Conservation (phyloP, 805 yeast species). For the Nadsonia fulvescens region DNA sequence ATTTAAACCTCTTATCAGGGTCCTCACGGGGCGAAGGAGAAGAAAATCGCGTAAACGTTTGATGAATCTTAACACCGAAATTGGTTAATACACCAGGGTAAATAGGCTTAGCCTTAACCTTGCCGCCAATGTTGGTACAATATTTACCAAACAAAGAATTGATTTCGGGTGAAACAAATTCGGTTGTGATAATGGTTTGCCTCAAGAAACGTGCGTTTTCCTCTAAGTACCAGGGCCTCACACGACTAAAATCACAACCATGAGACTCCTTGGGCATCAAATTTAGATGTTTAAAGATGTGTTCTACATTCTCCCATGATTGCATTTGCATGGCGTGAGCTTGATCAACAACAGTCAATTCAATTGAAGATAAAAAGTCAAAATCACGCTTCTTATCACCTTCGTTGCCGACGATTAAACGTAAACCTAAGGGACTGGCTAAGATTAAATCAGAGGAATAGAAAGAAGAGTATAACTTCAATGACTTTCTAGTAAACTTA, state of each 20-base stretch:
- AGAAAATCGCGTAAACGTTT: conserved; percentile 49
- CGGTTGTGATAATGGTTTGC: conserved; percentile 65
- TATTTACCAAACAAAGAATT: conserved; percentile 33
- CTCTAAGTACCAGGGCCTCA: conserved; percentile 83
- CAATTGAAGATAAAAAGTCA: conserved; percentile 82
- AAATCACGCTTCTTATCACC: conserved; percentile 36
- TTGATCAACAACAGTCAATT: conserved; percentile 61
- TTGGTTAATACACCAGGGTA: conserved; percentile 40
- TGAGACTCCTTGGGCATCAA: conserved; percentile 62
- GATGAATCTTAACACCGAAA: conserved; percentile 41
- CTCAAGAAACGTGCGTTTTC: conserved; percentile 57
- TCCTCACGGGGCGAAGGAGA: conserved; percentile 36
- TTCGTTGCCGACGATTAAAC: conserved; percentile 55
- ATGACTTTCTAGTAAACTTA: conserved; percentile 73
- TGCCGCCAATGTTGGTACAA: conserved; percentile 22
- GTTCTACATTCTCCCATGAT: conserved; percentile 71
- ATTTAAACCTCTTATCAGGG: conserved; percentile 69
- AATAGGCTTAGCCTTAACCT: conserved; percentile 21
- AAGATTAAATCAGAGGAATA: conserved; percentile 71
- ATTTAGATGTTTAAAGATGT: conserved; percentile 52
- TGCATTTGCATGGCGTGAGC: conserved; percentile 80
- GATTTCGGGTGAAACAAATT: conserved; percentile 63
- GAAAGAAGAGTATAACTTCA: conserved; percentile 70
- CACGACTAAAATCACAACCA: conserved; percentile 77
- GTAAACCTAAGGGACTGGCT: conserved; percentile 83